These are phyloP conservation scores for Aureobasidium sp. DNA, from an alignment of 2,329 filamentous ascomycete genomes.

Conservation along the genomic window DNA sequence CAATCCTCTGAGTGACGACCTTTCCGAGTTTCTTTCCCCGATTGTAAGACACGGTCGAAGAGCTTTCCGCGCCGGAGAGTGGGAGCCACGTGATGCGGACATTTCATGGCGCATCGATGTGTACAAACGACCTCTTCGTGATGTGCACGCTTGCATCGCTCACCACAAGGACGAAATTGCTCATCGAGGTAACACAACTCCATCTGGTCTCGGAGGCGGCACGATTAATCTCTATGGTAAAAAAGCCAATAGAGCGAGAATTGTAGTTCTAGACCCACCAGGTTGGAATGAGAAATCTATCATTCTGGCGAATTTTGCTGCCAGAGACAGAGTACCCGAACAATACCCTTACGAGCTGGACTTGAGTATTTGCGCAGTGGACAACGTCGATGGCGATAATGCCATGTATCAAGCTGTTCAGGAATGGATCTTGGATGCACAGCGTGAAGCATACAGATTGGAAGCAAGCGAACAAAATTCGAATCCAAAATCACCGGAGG, in stretches of 20 bases:
- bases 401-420: slow-evolving; percentile 1
- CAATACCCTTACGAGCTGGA: not conserved
- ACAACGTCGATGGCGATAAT: not conserved
- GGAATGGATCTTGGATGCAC: not conserved
- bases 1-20: not conserved
- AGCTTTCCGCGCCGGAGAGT: not conserved
- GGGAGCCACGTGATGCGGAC: not conserved
- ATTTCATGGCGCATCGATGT: slow-evolving; percentile 3
- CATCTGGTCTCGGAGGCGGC: not conserved
- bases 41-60: not conserved
- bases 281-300: not conserved
- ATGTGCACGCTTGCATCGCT: slow-evolving; percentile 5
- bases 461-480: slow-evolving; percentile 10
- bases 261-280: not conserved
- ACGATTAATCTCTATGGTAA: not conserved
- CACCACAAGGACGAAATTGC: slow-evolving; percentile 4
- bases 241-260: not conserved
- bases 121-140: not conserved
- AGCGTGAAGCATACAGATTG: slow-evolving; percentile 4
- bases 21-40: not conserved
- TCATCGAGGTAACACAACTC: not conserved
- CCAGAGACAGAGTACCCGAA: not conserved
- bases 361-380: not conserved
- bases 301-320: not conserved
- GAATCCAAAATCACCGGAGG: not conserved